These are phyloP conservation scores for Pyrenula aspistea DNA, from an alignment of 495 filamentous ascomycete genomes.

Conservation along the genomic window DNA sequence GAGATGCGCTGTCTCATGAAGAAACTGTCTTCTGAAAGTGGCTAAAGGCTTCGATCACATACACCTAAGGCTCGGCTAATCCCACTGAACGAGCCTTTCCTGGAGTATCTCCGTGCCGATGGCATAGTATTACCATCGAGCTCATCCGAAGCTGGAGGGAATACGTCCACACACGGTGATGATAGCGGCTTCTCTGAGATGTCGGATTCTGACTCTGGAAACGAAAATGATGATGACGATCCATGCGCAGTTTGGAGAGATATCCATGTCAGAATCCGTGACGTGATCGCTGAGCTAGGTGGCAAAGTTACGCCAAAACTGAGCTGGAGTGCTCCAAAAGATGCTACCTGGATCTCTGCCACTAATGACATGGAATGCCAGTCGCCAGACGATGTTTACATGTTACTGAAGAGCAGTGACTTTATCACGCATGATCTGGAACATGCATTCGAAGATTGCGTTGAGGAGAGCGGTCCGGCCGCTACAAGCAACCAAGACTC, in stretches of 20 bases:
- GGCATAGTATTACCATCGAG: conserved; percentile 67
- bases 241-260: conserved; percentile 52
- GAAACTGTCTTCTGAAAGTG: too few species aligned
- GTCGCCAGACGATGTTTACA: conserved; percentile 78
- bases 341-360: conserved; percentile 88
- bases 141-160: neutral
- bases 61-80: conserved; percentile 79
- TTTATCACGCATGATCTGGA: conserved; percentile 93
- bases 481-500: neutral
- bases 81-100: conserved; percentile 59
- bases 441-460: conserved; percentile 78
- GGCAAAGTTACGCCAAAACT: conserved; percentile 83
- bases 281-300: conserved; percentile 63
- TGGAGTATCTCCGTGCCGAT: conserved; percentile 82
- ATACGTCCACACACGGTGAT: conserved; percentile 14
- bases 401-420: conserved; percentile 82
- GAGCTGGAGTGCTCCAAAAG: conserved; percentile 95
- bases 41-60: conserved; percentile 68
- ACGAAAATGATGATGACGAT: conserved; percentile 35
- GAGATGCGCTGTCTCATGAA: too few species aligned
- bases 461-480: conserved; percentile 3
- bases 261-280: conserved; percentile 63
- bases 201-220: conserved; percentile 21
- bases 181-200: conserved; percentile 24
- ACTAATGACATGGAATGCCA: conserved; percentile 86